Percentiles rank a stretch among this genome's conserved stretches.
Conservation (phyloP, 345 rosid species). For the Stellera chamaejasme region DNA sequence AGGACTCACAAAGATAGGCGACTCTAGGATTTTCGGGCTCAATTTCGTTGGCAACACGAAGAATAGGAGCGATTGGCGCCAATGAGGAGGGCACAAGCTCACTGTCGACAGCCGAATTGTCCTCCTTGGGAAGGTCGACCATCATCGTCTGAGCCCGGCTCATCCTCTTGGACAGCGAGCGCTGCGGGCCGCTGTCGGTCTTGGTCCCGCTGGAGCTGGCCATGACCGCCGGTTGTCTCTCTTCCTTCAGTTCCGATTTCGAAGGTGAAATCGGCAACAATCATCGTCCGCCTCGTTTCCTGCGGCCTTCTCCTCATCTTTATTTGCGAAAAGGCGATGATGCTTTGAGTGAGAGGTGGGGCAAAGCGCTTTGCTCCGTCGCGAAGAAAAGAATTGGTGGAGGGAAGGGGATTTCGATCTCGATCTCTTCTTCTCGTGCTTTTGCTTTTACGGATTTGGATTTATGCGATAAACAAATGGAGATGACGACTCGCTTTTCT, state of each 20-base stretch:
- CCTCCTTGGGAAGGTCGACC: slow-evolving; percentile 44
- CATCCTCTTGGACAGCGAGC: slow-evolving; percentile 38
- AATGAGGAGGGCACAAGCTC: slow-evolving; percentile 91
- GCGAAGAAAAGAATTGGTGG: slow-evolving; percentile 49
- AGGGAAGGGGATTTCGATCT: not conserved
- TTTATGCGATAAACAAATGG: not conserved
- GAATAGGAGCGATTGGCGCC: slow-evolving; percentile 55
- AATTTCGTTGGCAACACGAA: slow-evolving; percentile 91
- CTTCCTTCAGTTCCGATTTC: not conserved
- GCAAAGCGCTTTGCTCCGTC: slow-evolving; percentile 38
- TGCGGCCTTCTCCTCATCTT: not conserved
- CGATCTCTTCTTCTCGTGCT: slow-evolving; percentile 4
- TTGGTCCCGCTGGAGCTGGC: slow-evolving; percentile 78
- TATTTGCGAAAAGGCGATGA: slow-evolving; percentile 22
- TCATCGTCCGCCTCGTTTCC: slow-evolving; percentile 12
- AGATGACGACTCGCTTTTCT: no score
- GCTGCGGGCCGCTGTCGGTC: slow-evolving; percentile 25
- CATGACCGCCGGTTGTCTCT: slow-evolving; percentile 27
- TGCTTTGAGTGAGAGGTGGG: slow-evolving; percentile 60
- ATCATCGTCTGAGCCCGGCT: slow-evolving; percentile 39
- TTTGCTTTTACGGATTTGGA: slow-evolving; percentile 14
- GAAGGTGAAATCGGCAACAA: not conserved
- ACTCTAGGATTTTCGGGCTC: slow-evolving; percentile 62
- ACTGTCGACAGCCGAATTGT: slow-evolving; percentile 47
- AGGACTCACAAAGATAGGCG: slow-evolving; percentile 71